Evolutionary conservation across 1,139 yeast genomes (phyloP).

Genomic region (Yamadazyma blattariae): DNA sequence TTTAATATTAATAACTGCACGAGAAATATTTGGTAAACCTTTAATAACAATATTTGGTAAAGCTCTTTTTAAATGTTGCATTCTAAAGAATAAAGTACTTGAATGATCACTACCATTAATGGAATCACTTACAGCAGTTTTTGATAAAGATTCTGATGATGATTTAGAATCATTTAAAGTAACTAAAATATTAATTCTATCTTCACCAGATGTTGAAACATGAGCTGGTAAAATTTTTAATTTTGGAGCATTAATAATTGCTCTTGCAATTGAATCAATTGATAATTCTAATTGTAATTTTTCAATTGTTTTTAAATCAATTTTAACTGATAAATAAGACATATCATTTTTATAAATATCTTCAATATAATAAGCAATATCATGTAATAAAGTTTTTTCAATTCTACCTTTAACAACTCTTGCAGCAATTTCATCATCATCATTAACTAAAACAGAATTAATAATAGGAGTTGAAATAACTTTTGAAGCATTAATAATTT

Average conservation of each 20-base stretch:
- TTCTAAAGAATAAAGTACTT: slow-evolving; percentile 75
- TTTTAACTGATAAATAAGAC: slow-evolving; percentile 76
- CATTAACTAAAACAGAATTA: slow-evolving; percentile 89
- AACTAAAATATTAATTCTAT: slow-evolving; percentile 75
- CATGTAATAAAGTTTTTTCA: slow-evolving; percentile 86
- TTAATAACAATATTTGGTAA: slow-evolving; percentile 87
- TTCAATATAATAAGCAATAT: slow-evolving; percentile 84
- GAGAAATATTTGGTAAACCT: slow-evolving; percentile 85
- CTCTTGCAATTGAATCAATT: slow-evolving; percentile 80
- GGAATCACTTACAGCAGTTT: slow-evolving; percentile 21
- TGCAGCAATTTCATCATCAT: slow-evolving; percentile 94
- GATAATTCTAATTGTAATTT: slow-evolving; percentile 85
- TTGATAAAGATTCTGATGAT: slow-evolving; percentile 29
- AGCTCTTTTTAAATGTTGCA: slow-evolving; percentile 84
- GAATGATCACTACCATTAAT: slow-evolving; percentile 33
- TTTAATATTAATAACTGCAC: slow-evolving; percentile 93
- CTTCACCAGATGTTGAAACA: slow-evolving; percentile 65
- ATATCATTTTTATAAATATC: slow-evolving; percentile 85
- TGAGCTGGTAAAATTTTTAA: slow-evolving; percentile 76
- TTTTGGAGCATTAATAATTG: slow-evolving; percentile 83
- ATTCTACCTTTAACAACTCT: slow-evolving; percentile 97
- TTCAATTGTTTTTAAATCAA: slow-evolving; percentile 84
- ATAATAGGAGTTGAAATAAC: slow-evolving; percentile 95
- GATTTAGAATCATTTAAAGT: slow-evolving; percentile 49
- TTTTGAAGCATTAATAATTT: slow-evolving; percentile 95